Evolutionary conservation across 805 yeast genomes (phyloP).

Genomic region (Sporopachydermia quercuum): DNA sequence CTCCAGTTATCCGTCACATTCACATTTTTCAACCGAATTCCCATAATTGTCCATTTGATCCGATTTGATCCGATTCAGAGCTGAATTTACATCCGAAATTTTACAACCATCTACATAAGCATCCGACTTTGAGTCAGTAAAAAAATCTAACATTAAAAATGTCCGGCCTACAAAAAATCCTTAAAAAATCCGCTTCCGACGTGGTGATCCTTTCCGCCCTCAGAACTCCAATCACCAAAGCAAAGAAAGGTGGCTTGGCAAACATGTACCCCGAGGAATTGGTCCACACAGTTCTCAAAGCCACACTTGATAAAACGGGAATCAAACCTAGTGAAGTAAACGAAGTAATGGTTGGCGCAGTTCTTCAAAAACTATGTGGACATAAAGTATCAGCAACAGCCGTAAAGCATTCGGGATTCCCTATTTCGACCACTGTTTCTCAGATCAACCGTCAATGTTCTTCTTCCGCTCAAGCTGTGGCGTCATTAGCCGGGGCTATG

Average conservation of each 20-base stretch:
- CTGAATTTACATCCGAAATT: too few relatives aligned
- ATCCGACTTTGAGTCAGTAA: too few relatives aligned
- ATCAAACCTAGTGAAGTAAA: conserved; percentile 18
- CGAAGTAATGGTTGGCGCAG: conserved; percentile 24
- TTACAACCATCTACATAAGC: too few relatives aligned
- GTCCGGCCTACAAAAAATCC: conserved; percentile 5
- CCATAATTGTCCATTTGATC: too few relatives aligned
- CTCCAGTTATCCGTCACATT: too few relatives aligned
- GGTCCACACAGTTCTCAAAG: conserved; percentile 18
- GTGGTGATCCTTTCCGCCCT: conserved; percentile 23
- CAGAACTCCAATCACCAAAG: conserved; percentile 23
- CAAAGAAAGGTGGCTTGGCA: conserved; percentile 23
- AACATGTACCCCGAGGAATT: conserved; percentile 23
- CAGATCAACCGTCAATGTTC: conserved; percentile 26
- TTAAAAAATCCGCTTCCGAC: conserved; percentile 17
- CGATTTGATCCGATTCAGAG: too few relatives aligned
- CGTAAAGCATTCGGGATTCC: conserved; percentile 21
- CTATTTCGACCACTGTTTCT: conserved; percentile 20
- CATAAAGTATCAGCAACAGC: conserved; percentile 24
- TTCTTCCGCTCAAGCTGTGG: conserved; percentile 24
- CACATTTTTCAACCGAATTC: too few relatives aligned
- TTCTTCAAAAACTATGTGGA: conserved; percentile 23
- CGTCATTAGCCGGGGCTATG: conserved; percentile 20
- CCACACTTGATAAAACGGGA: conserved; percentile 15
- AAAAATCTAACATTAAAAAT: too few relatives aligned